A percentile compares a stretch with the other conserved stretches of the same genome.
Conservation (phyloP, 176 grass and related monocot genomes). For the Cenchrus purpureus region DNA sequence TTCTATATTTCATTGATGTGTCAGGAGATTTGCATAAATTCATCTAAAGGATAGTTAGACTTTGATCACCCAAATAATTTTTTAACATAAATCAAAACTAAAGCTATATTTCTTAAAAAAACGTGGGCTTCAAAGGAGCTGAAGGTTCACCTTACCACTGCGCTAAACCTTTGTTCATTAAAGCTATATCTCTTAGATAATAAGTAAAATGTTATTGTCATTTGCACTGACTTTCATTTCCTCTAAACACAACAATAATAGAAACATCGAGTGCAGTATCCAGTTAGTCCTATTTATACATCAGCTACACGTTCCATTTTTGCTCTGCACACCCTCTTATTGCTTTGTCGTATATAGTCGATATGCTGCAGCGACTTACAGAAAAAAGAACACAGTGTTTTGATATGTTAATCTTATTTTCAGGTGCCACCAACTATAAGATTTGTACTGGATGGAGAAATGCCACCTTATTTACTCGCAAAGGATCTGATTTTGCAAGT, state of each 20-base stretch:
- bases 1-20: constrained; percentile 2
- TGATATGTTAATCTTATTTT: constrained; percentile 50
- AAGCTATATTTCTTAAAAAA: background rate
- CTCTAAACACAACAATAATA: background rate
- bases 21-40: background rate
- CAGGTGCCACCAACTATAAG: constrained; percentile 88
- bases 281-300: background rate
- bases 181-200: background rate
- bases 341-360: background rate
- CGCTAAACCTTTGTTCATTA: too few relatives aligned
- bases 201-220: background rate
- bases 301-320: background rate
- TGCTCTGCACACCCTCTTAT: constrained; percentile 3
- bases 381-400: constrained; percentile 32
- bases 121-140: too few relatives aligned
- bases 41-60: background rate
- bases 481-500: constrained; percentile 99
- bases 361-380: background rate
- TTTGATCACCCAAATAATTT: too few relatives aligned
- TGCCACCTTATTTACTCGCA: constrained; percentile 91
- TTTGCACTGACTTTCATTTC: background rate
- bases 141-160: too few relatives aligned
- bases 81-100: background rate
- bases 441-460: constrained; percentile 90
- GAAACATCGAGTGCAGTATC: background rate